phyloP scores from a whole-genome alignment of 768 basidiomycete genomes.

The Phlebiopsis flavidoalba region DNA sequence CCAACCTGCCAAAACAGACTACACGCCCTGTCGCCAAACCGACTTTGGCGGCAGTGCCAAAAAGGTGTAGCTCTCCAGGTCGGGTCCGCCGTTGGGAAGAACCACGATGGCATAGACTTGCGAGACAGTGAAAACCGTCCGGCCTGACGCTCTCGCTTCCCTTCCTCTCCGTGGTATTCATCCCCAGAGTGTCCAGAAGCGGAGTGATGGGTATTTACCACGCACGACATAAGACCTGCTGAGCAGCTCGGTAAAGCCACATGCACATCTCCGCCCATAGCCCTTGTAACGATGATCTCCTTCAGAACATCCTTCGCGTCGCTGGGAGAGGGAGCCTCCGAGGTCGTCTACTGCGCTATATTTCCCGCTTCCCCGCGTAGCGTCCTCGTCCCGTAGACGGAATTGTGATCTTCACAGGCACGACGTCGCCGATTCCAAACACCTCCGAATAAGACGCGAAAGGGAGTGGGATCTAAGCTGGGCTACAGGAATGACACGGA shows the following conservation, averaged over 20 bases:
- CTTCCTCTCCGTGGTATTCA: constrained; percentile 63
- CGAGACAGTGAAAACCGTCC: constrained; percentile 71
- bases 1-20: constrained; percentile 91
- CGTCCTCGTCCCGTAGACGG: constrained; percentile 59
- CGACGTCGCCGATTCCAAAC: constrained; percentile 83
- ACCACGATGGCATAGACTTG: constrained; percentile 91
- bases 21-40: constrained; percentile 86
- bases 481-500: too few species aligned
- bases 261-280: constrained; percentile 72
- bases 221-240: constrained; percentile 85
- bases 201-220: constrained; percentile 76
- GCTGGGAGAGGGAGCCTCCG: constrained; percentile 61
- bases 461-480: too few species aligned
- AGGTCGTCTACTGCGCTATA: background rate
- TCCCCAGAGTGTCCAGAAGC: constrained; percentile 89
- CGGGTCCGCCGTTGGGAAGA: constrained; percentile 84
- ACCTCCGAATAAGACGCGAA: constrained; percentile 96
- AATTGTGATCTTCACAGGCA: constrained; percentile 89
- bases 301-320: constrained; percentile 75
- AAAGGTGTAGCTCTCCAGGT: constrained; percentile 85
- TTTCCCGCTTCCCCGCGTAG: constrained; percentile 4
- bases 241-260: constrained; percentile 74
- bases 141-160: constrained; percentile 80
- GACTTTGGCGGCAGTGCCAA: constrained; percentile 46
- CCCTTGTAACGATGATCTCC: constrained; percentile 71